Conservation (phyloP, 495 filamentous ascomycete genomes). For the Pseudotulostoma volvatum region DNA sequence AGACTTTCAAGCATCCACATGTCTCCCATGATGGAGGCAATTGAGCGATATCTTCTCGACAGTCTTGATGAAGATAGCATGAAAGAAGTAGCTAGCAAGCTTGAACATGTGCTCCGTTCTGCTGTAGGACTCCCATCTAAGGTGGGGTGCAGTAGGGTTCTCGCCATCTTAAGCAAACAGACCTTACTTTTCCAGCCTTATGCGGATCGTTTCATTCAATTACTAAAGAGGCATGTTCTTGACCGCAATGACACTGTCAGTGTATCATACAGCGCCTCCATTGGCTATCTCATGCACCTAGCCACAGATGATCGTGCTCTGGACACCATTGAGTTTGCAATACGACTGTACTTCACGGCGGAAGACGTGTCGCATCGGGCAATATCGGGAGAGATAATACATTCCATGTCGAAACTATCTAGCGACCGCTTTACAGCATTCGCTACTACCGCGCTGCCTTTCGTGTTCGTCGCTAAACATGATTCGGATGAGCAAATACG, state of each 20-base stretch:
- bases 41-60: conserved; percentile 70
- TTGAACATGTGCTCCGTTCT: conserved; percentile 66
- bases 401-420: conserved; percentile 69
- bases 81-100: conserved; percentile 46
- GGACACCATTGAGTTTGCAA: conserved; percentile 46
- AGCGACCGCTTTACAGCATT: conserved; percentile 74
- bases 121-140: conserved; percentile 85
- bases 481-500: conserved; percentile 64
- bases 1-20: conserved; percentile 60
- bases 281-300: conserved; percentile 69
- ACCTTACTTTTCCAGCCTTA: conserved; percentile 57
- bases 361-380: conserved; percentile 59
- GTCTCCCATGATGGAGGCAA: conserved; percentile 87
- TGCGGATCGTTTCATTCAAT: conserved; percentile 58
- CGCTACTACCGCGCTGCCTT: conserved; percentile 58
- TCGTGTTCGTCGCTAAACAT: conserved; percentile 76
- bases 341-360: conserved; percentile 58
- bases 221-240: conserved; percentile 60
- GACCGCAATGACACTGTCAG: conserved; percentile 86
- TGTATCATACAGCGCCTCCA: conserved; percentile 66
- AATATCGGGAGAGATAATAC: conserved; percentile 61
- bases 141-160: conserved; percentile 70
- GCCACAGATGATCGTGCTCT: conserved; percentile 54
- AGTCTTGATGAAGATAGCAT: conserved; percentile 64
- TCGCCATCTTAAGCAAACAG: conserved; percentile 73